Base-by-base conservation (phyloP, 2,329 filamentous ascomycete genomes). In the Boeremia lycopersici region DNA sequence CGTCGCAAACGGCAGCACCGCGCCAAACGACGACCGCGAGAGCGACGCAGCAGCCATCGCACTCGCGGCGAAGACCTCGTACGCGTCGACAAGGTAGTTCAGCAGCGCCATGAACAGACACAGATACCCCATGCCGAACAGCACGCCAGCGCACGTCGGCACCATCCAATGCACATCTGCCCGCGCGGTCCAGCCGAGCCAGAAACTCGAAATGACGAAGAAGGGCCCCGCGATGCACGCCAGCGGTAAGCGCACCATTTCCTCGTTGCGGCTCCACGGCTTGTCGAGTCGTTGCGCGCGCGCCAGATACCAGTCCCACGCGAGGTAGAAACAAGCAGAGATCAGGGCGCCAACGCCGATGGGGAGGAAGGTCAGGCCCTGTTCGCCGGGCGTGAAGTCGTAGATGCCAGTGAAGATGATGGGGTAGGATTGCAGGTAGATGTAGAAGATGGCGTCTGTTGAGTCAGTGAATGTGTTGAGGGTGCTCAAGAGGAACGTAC, bases 31-130 rank as follows among this genome's bases (percentile, higher is more conserved):
- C 60, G 88, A 91, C 48, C 93, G 84, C 53, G 89, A 84, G 72
- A 95, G 90, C 41, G 88, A 89, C 68, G 96, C 95, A 39, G 91
- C 91, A 11, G 92, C 91, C 73, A 96, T 81, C 4, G 91, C 91
- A 53, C 83, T 87, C 41, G 89, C 89, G 25, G 89, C 89, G 71
- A 90, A 91, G 25, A 85, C 75, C 48, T 89, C 88, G 74, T 93
- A 93, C 19, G 89, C 88, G 52, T 82, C 79, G 29, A 81, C 78
- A 15, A 81, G 73, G 72, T 91, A 89, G 63, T 90, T 88, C 75
- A 85, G 65, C 26, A 78, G 63, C 62, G 80, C 68, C 80, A 81
- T 76, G 78, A 84, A 77, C 57, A 82, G 74, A 30, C 79, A 74
- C 65, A 82, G 57, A 56, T 78, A 80, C 0, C 78, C 78, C 53